Conservation (phyloP, 1,284 basidiomycete species). For the Grifola frondosa region DNA sequence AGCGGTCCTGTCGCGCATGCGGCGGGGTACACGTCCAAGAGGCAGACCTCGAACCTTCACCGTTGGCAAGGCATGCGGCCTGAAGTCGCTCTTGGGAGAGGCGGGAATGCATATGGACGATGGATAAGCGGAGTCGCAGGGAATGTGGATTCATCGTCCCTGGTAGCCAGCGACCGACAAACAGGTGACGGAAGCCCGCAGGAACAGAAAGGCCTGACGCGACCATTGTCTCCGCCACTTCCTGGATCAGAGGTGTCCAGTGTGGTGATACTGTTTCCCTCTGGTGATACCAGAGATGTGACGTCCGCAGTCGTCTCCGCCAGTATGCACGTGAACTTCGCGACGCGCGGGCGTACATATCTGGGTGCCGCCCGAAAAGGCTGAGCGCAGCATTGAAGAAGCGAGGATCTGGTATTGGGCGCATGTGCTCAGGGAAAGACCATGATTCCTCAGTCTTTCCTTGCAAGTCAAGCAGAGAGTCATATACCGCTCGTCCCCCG, state of each 20-base stretch:
- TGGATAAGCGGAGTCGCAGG: conserved; percentile 11
- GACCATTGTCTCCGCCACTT: conserved; percentile 47
- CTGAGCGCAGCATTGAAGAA: conserved; percentile 68
- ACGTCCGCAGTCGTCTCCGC: conserved; percentile 29
- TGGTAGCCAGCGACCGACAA: conserved; percentile 39
- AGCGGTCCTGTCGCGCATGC: not conserved
- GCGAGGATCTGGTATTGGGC: conserved; percentile 54
- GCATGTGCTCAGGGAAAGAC: conserved; percentile 16
- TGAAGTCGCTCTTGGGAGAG: conserved; percentile 15
- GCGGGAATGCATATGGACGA: conserved; percentile 37
- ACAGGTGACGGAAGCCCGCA: conserved; percentile 41
- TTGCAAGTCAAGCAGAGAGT: conserved; percentile 20
- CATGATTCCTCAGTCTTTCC: conserved; percentile 3
- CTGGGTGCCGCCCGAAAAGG: conserved; percentile 41
- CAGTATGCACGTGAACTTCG: conserved; percentile 27
- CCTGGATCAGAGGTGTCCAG: conserved; percentile 43
- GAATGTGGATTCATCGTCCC: conserved; percentile 16
- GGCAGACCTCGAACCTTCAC: conserved; percentile 43
- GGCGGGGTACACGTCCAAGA: conserved; percentile 24
- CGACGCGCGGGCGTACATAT: conserved; percentile 28
- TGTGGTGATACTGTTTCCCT: conserved; percentile 21
- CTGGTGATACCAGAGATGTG: conserved; percentile 27
- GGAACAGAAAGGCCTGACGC: conserved; percentile 48
- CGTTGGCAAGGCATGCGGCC: conserved; percentile 30
- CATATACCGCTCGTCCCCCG: conserved; percentile 34